phyloP scores from a whole-genome alignment of 2,329 filamentous ascomycete genomes.

The Xylariomycetidae sp. region DNA sequence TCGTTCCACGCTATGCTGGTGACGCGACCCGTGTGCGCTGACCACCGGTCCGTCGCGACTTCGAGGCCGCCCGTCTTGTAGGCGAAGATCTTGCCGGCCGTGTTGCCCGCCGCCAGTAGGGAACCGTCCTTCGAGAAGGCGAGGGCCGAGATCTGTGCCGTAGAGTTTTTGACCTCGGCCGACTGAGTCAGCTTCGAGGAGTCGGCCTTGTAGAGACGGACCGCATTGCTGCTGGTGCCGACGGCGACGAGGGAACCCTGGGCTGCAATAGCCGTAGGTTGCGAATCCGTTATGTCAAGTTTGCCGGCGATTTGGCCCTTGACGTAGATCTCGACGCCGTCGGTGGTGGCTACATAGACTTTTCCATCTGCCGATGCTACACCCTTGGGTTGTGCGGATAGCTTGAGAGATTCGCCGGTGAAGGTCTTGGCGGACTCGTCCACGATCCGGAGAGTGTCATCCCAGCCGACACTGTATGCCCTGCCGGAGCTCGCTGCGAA shows the following conservation, averaged over 20 bases:
- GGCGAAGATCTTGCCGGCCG: conserved; percentile 81
- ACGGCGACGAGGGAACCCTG: conserved; percentile 66
- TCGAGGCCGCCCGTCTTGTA: conserved; percentile 60
- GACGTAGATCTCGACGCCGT: conserved; percentile 54
- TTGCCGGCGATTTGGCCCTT: conserved; percentile 57
- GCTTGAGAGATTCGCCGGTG: conserved; percentile 60
- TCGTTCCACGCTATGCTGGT: conserved; percentile 69
- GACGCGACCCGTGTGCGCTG: conserved; percentile 55
- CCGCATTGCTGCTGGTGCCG: conserved; percentile 66
- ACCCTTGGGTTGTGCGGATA: conserved; percentile 71
- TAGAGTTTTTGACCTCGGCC: conserved; percentile 61
- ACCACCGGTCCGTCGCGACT: conserved; percentile 72
- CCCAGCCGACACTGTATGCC: conserved; percentile 89
- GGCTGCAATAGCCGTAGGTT: conserved; percentile 67
- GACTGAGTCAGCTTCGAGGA: conserved; percentile 50
- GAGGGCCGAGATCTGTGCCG: conserved; percentile 71
- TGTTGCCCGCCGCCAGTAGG: conserved; percentile 76
- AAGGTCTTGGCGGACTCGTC: conserved; percentile 74
- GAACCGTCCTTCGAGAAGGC: conserved; percentile 76
- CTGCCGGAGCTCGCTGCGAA: conserved; percentile 59
- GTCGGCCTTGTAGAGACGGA: conserved; percentile 67
- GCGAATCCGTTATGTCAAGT: conserved; percentile 54
- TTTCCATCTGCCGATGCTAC: conserved; percentile 31
- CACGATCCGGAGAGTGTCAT: conserved; percentile 79
- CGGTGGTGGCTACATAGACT: conserved; percentile 46